phyloP scores from a whole-genome alignment of 192 early-diverging fungal genomes.

The Mortierella hygrophila region DNA sequence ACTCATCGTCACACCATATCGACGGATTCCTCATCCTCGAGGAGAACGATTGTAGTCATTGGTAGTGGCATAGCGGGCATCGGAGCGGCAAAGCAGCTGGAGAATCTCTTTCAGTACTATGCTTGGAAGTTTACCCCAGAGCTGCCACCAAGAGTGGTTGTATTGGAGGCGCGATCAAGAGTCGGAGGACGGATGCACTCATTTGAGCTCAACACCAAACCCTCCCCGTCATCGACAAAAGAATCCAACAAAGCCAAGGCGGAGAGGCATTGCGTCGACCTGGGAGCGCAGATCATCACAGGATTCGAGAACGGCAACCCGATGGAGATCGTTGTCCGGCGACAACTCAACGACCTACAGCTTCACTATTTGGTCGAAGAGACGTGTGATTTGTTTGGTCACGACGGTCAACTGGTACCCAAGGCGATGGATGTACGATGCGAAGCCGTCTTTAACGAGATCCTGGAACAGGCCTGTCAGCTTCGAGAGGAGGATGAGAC shows the following conservation, averaged over 20 bases:
- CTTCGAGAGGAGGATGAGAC: conserved; percentile 16
- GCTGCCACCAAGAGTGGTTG: conserved; percentile 47
- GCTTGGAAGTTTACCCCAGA: conserved; percentile 39
- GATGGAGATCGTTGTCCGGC: conserved; percentile 57
- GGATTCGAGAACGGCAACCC: conserved; percentile 64
- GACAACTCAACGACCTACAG: conserved; percentile 42
- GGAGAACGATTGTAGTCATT: conserved; percentile 52
- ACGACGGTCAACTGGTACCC: conserved; percentile 32
- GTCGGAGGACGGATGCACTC: conserved; percentile 65
- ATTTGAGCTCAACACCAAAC: conserved; percentile 45
- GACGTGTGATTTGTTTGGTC: conserved; percentile 40
- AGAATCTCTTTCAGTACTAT: conserved; percentile 58
- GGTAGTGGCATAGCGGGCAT: conserved; percentile 61
- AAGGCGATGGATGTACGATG: conserved; percentile 35
- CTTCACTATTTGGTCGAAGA: conserved; percentile 48
- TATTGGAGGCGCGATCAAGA: conserved; percentile 60
- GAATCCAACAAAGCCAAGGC: not conserved
- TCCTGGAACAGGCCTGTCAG: conserved; percentile 52
- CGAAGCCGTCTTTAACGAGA: conserved; percentile 56
- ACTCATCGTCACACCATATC: not conserved
- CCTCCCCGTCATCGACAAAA: not conserved
- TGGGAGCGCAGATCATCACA: conserved; percentile 64
- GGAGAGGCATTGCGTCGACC: conserved; percentile 53
- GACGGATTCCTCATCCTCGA: not conserved
- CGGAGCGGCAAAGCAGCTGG: conserved; percentile 58